Base-by-base conservation (phyloP, 495 filamentous ascomycete species). In the Xylaria grammica region DNA sequence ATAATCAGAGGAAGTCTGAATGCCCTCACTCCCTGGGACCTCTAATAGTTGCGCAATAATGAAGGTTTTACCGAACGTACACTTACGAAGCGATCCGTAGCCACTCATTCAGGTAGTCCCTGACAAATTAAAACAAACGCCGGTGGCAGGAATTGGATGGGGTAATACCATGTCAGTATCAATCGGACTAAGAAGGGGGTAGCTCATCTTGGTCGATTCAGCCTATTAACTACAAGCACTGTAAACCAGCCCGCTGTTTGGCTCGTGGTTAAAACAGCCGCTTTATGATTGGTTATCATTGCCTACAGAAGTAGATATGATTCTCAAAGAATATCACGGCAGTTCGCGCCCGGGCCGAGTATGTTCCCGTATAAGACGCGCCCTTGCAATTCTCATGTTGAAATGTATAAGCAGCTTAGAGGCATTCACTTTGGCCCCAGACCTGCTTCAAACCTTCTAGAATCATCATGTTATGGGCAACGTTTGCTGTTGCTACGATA, bases 141-240 rank as follows among this genome's bases (percentile, higher is more conserved):
- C 5, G 34, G 34, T 36, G 34, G 34, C 34, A 11, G 11, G 34
- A 36, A 36, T 36, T 36, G 34, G 11, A 36, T 44, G 40, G 17
- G 40, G 17, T 10, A 44, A 44, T 44, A 13, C 40, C 40, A 44
- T 44, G 40, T 44, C 17, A 44, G 40, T 13, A 44, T 44, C 5
- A 44, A 44, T n/a, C 17, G 40, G 40, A 44, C 40, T 4, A 44
- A 44, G 5, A 44, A 44, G 40, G 40, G 17, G 17, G 40, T 13
- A 44, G 40, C 40, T 44, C 17, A 19, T 44, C 40, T 44, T 44
- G 40, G 40, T 44, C 40, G 40, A 48, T 48, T 48, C 19, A 48
- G 45, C 45, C 45, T 48, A 48, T 48, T 48, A 24, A 48, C 45
- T 48, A 48, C 45, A 48, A 24, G 45, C 11, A 48, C 45, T 48